Evolutionary conservation across 164 flowering plant genomes (phyloP).

Genomic region (Chimonanthus salicifolius): DNA sequence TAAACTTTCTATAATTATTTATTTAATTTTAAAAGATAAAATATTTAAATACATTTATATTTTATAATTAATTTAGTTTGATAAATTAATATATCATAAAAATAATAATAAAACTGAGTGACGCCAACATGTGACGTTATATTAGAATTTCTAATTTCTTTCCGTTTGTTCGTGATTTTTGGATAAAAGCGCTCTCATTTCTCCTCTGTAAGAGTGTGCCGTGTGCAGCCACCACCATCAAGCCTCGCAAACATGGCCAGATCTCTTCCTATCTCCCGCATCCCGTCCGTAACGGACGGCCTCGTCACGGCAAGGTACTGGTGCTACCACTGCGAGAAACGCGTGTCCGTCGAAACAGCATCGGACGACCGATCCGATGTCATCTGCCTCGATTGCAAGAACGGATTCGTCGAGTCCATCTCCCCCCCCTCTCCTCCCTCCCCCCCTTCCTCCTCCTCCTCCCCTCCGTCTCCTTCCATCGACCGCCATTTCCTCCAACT

Average conservation of each 20-base stretch:
- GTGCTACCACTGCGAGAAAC: slow-evolving; percentile 76
- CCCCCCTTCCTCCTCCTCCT: slow-evolving; percentile 4
- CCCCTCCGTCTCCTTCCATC: slow-evolving; percentile 26
- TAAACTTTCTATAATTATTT: too few relatives aligned
- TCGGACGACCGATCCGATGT: slow-evolving; percentile 35
- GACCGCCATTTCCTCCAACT: slow-evolving; percentile 54
- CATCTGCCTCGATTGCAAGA: slow-evolving; percentile 59
- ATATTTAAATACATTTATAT: too few relatives aligned
- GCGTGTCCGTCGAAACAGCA: slow-evolving; percentile 58
- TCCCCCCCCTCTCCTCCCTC: slow-evolving; percentile 18
- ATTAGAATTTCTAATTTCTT: too few relatives aligned
- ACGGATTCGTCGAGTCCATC: slow-evolving; percentile 58
- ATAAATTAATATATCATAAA: too few relatives aligned
- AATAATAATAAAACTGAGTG: too few relatives aligned
- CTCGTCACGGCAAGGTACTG: slow-evolving; percentile 32
- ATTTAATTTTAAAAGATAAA: too few relatives aligned
- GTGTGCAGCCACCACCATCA: too few relatives aligned
- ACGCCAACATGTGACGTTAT: too few relatives aligned
- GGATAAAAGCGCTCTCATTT: too few relatives aligned
- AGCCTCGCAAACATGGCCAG: background rate
- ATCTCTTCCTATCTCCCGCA: slow-evolving; percentile 22
- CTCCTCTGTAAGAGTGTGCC: too few relatives aligned
- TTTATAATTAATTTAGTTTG: too few relatives aligned
- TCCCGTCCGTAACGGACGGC: slow-evolving; percentile 10
- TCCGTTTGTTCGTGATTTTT: too few relatives aligned